Evolutionary conservation across 805 yeast species (phyloP).

Genomic region (Starmera caribaea): DNA sequence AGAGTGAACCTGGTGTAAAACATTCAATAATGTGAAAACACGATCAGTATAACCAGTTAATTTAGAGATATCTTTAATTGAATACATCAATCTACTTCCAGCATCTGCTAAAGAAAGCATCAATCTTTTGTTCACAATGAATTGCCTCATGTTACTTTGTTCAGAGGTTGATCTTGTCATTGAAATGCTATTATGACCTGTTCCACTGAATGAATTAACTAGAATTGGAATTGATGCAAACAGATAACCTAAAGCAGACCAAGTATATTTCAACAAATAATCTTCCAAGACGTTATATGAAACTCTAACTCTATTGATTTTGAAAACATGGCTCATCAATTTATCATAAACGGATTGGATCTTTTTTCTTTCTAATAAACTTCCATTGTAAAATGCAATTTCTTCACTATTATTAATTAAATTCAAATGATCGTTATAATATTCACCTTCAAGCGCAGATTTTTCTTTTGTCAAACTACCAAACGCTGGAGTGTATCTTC

Average conservation of each 20-base stretch:
- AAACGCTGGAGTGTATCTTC: slow-evolving; percentile 72
- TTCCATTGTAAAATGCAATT: slow-evolving; percentile 89
- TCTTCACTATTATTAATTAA: slow-evolving; percentile 87
- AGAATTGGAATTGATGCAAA: slow-evolving; percentile 87
- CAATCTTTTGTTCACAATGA: slow-evolving; percentile 81
- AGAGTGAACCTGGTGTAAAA: slow-evolving; percentile 76
- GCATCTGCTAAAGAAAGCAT: slow-evolving; percentile 92
- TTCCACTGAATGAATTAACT: slow-evolving; percentile 34
- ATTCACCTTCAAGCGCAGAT: slow-evolving; percentile 80
- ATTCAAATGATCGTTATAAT: slow-evolving; percentile 77
- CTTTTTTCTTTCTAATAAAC: slow-evolving; percentile 63
- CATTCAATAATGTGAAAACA: slow-evolving; percentile 65
- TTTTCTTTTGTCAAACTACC: slow-evolving; percentile 65
- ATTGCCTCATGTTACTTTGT: slow-evolving; percentile 70
- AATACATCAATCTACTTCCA: slow-evolving; percentile 88
- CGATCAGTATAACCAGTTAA: slow-evolving; percentile 86
- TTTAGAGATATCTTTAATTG: slow-evolving; percentile 86
- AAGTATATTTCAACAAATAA: slow-evolving; percentile 77
- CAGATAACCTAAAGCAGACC: slow-evolving; percentile 94
- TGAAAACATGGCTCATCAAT: slow-evolving; percentile 44
- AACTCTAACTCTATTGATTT: slow-evolving; percentile 50
- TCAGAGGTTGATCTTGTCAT: slow-evolving; percentile 18
- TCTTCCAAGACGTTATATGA: slow-evolving; percentile 72
- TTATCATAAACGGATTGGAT: slow-evolving; percentile 48
- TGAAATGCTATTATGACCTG: background rate